A percentile compares a stretch with the other conserved stretches of the same genome.
These are phyloP conservation scores for Fusarium sp. DNA, from an alignment of 2,329 filamentous ascomycete genomes.

Conservation along the genomic window DNA sequence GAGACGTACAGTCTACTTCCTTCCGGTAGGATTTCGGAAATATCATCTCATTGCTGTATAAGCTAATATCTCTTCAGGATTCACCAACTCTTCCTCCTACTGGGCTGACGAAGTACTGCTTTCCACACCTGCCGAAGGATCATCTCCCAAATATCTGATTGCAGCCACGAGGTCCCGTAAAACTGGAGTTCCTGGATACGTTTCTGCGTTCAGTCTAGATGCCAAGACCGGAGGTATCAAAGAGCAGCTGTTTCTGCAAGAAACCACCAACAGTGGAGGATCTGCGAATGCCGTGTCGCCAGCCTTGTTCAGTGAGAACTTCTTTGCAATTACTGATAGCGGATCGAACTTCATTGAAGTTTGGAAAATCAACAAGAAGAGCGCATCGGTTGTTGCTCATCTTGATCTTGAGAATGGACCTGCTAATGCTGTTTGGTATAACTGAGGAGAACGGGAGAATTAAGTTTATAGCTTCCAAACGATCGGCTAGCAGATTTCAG, in stretches of 20 bases:
- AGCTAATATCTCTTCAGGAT: background rate
- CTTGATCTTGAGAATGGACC: conserved; percentile 6
- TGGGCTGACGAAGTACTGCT: conserved; percentile 8
- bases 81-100: conserved; percentile 10
- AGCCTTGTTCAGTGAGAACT: conserved; percentile 22
- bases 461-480: too few species aligned
- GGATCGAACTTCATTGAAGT: conserved; percentile 11
- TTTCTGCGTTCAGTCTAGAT: conserved; percentile 2
- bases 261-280: conserved; percentile 26
- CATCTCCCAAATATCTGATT: background rate
- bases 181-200: background rate
- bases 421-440: conserved; percentile 4
- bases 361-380: background rate
- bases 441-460: too few species aligned
- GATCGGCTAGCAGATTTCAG: too few species aligned
- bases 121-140: background rate
- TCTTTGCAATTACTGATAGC: conserved; percentile 35
- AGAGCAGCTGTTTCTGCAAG: conserved; percentile 12
- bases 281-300: conserved; percentile 31
- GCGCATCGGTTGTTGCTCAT: conserved; percentile 1
- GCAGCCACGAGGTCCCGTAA: background rate
- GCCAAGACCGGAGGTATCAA: background rate
- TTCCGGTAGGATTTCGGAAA: background rate
- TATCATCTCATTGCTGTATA: background rate
- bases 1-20: conserved; percentile 7